Evolutionary conservation across 164 flowering plant genomes (phyloP), one percentile per base, ranked within the genome.

Genomic region (Liquidambar formosana): DNA sequence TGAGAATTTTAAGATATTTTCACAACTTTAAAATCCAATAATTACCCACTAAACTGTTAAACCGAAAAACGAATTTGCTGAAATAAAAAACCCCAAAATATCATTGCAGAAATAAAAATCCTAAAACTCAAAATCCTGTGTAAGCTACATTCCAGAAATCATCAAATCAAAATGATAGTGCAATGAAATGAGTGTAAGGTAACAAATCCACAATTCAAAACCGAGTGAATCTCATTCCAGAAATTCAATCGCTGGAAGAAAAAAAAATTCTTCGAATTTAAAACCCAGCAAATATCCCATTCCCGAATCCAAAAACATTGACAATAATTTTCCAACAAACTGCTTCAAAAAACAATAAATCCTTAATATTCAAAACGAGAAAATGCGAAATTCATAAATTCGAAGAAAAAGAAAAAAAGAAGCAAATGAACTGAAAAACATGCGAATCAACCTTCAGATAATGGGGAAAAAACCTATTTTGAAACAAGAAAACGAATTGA

Each of bases 281-380:
- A 53, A 22, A 53, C 23, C 25, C 23, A 15, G 13, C 11, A 21
- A 21, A 53, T n/a, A n/a, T 53, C 14, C 8, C 22, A 33, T 33
- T 19, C 16, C 57, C 26, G 8, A 53, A 53, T 19, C 10, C 8
- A 10, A 5, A 21, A 22, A 0, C 8, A n/a, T 19, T 19, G 25
- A 53, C 25, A 53, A 13, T 10, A 19, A 19, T 53, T 53, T 1
- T 21, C 57, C 18, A 49, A 49, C 1, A 15, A 16, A 49, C 53
- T 49, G 19, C n/a, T 15, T 15, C 6, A 49, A 62, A 68, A n/a
- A 45, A 68, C 61, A 46, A 45, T 11, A 19, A 66, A 63, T 49
- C 58, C n/a, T 6, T 33, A 19, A 47, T 44, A 57, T 33, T 33
- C 63, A 49, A 22, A 64, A 49, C 41, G 4, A 33, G 41, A 2